Conservation (phyloP, 495 filamentous ascomycete species). For the Penicillium steckii region DNA sequence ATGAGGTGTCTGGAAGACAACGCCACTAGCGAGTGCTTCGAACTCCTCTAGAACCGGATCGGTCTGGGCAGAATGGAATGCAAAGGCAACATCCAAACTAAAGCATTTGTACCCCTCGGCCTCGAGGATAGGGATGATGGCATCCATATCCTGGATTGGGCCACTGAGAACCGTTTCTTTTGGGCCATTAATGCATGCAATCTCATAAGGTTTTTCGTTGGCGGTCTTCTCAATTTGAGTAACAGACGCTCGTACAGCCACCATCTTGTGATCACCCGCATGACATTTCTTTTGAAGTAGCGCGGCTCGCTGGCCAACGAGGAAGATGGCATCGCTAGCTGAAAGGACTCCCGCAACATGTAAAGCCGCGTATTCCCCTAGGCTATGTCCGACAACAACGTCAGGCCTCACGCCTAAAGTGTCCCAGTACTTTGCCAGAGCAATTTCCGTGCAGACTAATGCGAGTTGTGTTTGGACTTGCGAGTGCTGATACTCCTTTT, state of each 20-base stretch:
- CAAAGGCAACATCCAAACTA: constrained; percentile 48
- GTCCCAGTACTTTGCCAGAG: constrained; percentile 68
- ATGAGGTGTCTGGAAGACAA: constrained; percentile 34
- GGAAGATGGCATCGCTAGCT: constrained; percentile 69
- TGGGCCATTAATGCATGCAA: constrained; percentile 64
- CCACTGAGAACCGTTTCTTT: constrained; percentile 63
- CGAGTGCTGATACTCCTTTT: constrained; percentile 10
- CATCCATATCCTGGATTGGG: constrained; percentile 34
- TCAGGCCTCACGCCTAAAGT: constrained; percentile 70
- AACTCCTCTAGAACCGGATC: constrained; percentile 50
- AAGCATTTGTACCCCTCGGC: constrained; percentile 22
- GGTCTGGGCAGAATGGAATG: constrained; percentile 54
- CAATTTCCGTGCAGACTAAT: constrained; percentile 70
- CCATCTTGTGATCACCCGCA: constrained; percentile 41
- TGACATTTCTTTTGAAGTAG: constrained; percentile 19
- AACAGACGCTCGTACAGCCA: constrained; percentile 44
- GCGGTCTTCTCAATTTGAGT: background rate
- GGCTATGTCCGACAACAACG: constrained; percentile 77
- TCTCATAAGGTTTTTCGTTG: constrained; percentile 10
- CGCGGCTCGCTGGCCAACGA: constrained; percentile 26
- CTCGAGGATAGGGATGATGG: constrained; percentile 2
- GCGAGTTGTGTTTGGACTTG: constrained; percentile 71
- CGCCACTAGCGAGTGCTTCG: constrained; percentile 28
- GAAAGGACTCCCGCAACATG: constrained; percentile 66
- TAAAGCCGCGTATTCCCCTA: constrained; percentile 58